These are phyloP conservation scores for Monascus ruber DNA, from an alignment of 2,329 filamentous ascomycete genomes.

Conservation along the genomic window DNA sequence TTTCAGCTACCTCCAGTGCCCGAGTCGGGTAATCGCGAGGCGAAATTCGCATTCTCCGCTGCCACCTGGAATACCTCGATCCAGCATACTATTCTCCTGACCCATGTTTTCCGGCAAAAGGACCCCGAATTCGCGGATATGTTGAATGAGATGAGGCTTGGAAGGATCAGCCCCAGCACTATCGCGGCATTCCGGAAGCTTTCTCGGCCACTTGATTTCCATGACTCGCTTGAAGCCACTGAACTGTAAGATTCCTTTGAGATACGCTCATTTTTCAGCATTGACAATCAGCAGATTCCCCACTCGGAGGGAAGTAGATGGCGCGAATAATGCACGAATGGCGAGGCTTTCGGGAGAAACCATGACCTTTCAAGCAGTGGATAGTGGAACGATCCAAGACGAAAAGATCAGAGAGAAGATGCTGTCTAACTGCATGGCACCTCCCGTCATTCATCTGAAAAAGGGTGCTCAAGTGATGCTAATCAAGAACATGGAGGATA, in stretches of 20 bases:
- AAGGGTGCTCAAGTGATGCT: conserved; percentile 95
- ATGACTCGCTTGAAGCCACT: conserved; percentile 69
- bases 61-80: conserved; percentile 86
- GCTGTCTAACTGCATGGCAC: conserved; percentile 85
- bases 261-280: conserved; percentile 1
- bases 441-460: conserved; percentile 67
- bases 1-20: conserved; percentile 94
- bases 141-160: conserved; percentile 96
- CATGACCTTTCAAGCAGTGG: conserved; percentile 59
- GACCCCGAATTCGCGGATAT: conserved; percentile 83
- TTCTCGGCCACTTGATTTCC: conserved; percentile 57
- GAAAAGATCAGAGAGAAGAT: conserved; percentile 60
- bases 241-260: conserved; percentile 50
- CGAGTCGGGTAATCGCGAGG: conserved; percentile 53
- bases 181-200: conserved; percentile 65
- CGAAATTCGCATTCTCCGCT: conserved; percentile 89
- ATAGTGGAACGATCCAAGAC: conserved; percentile 60
- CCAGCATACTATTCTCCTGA: conserved; percentile 88
- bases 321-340: conserved; percentile 68
- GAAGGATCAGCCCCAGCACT: conserved; percentile 64
- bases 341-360: conserved; percentile 56
- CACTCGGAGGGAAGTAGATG: conserved; percentile 78
- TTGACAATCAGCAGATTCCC: conserved; percentile 52
- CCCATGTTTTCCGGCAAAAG: conserved; percentile 91
- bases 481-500: conserved; percentile 98